Evolutionary conservation across 208 protist genomes (phyloP).

Genomic region (Balamuthia mandrillaris): DNA sequence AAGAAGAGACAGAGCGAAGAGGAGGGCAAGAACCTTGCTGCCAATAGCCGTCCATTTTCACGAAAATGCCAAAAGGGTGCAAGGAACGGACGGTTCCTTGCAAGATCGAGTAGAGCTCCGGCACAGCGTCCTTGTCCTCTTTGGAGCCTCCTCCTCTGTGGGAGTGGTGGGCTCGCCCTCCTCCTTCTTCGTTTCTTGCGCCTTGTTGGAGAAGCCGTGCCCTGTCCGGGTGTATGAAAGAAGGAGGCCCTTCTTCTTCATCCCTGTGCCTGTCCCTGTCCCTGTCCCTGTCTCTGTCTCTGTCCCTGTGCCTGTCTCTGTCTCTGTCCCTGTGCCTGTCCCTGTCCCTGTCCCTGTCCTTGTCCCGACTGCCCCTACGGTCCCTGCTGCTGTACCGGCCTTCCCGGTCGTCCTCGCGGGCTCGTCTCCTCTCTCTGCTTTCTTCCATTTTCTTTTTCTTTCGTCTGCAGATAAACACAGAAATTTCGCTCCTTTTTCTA

Average conservation of each 20-base stretch:
- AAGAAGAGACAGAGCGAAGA: too few species aligned
- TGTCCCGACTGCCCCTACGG: neutral
- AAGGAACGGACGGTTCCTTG: conserved; percentile 28
- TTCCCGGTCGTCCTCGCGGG: neutral
- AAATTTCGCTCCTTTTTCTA: too few species aligned
- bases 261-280: neutral
- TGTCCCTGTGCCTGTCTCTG: too few species aligned
- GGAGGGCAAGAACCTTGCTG: too few species aligned
- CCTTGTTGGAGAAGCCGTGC: conserved; percentile 24
- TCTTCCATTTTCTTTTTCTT: too few species aligned
- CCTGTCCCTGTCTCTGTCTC: neutral
- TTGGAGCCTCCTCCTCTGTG: neutral
- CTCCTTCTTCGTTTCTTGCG: neutral
- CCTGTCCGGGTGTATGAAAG: conserved; percentile 36
- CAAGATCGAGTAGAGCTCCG: conserved; percentile 16
- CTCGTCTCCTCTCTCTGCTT: too few species aligned
- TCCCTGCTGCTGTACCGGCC: neutral
- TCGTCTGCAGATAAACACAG: too few species aligned
- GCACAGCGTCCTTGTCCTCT: neutral
- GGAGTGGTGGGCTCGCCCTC: neutral
- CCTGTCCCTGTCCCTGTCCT: neutral
- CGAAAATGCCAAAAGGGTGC: conserved; percentile 43
- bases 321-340: neutral
- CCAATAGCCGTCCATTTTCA: neutral
- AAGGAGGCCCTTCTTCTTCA: too few species aligned